These are phyloP conservation scores for Pichia sp. DNA, from an alignment of 1,139 yeast species.

Conservation along the genomic window DNA sequence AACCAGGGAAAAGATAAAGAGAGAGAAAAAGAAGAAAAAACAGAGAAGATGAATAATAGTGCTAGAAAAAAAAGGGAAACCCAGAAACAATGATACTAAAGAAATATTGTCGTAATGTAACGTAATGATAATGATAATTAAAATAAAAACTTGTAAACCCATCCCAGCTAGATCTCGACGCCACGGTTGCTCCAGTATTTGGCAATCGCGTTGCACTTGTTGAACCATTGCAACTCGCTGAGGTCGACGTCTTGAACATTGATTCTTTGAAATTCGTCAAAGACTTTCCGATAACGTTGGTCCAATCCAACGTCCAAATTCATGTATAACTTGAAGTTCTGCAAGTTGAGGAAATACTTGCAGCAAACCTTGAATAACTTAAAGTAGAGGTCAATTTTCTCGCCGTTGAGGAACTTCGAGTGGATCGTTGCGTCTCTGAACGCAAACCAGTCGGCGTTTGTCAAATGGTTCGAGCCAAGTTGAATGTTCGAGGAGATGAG, in stretches of 20 bases:
- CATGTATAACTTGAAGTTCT: conserved; percentile 39
- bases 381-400: conserved; percentile 53
- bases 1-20: not conserved
- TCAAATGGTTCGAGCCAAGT: conserved; percentile 52
- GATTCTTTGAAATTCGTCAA: conserved; percentile 33
- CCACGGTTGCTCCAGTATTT: conserved; percentile 19
- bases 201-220: conserved; percentile 20
- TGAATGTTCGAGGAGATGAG: conserved; percentile 50
- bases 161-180: conserved; percentile 9
- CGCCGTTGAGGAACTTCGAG: conserved; percentile 29
- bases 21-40: not conserved
- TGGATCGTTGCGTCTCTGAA: conserved; percentile 71
- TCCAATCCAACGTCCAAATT: conserved; percentile 39
- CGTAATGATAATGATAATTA: not conserved
- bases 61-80: not conserved
- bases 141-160: not conserved
- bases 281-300: conserved; percentile 35
- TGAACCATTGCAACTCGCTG: conserved; percentile 30
- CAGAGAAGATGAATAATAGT: not conserved
- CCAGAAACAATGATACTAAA: not conserved
- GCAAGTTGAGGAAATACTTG: conserved; percentile 41
- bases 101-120: not conserved
- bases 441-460: conserved; percentile 87
- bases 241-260: conserved; percentile 35
- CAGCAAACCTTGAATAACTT: conserved; percentile 51